These are phyloP conservation scores for Xerocomellus intermedius DNA, from an alignment of 768 basidiomycete genomes.

Conservation along the genomic window DNA sequence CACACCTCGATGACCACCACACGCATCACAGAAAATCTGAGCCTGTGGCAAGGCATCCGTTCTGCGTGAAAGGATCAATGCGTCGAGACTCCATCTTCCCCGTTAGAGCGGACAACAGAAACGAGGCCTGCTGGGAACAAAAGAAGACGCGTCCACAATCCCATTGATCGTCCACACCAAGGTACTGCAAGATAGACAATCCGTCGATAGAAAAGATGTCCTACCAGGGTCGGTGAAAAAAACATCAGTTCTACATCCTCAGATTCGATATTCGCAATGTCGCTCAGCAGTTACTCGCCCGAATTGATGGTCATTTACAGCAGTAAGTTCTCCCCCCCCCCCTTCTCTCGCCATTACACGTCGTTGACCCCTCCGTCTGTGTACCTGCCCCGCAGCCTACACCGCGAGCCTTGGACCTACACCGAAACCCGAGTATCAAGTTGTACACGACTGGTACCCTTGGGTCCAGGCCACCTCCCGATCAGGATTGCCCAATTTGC, in stretches of 20 bases:
- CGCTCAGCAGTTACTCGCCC: not conserved
- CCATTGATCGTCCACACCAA: not conserved
- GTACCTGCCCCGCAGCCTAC: not conserved
- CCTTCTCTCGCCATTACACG: no score
- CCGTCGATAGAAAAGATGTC: slow-evolving; percentile 3
- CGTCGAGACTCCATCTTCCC: no score
- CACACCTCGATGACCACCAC: not conserved
- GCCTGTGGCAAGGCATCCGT: no score
- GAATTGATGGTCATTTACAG: slow-evolving; percentile 8
- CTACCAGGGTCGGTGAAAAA: slow-evolving; percentile 1
- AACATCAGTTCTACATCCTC: not conserved
- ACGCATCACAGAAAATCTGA: no score
- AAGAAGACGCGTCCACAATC: not conserved
- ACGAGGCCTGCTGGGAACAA: not conserved
- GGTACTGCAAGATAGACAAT: not conserved
- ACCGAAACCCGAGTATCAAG: not conserved
- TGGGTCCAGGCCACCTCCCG: no score
- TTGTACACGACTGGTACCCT: slow-evolving; percentile 2
- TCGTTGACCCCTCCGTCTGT: not conserved
- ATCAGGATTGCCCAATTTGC: no score
- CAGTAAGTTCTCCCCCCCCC: not conserved
- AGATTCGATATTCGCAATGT: slow-evolving; percentile 3
- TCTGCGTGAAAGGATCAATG: no score
- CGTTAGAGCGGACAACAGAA: not conserved
- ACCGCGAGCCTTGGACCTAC: slow-evolving; percentile 4